Percentiles rank a stretch among this genome's conserved stretches.
These are phyloP conservation scores for Phylloporus scabripes DNA, from an alignment of 768 basidiomycete genomes.

Conservation along the genomic window DNA sequence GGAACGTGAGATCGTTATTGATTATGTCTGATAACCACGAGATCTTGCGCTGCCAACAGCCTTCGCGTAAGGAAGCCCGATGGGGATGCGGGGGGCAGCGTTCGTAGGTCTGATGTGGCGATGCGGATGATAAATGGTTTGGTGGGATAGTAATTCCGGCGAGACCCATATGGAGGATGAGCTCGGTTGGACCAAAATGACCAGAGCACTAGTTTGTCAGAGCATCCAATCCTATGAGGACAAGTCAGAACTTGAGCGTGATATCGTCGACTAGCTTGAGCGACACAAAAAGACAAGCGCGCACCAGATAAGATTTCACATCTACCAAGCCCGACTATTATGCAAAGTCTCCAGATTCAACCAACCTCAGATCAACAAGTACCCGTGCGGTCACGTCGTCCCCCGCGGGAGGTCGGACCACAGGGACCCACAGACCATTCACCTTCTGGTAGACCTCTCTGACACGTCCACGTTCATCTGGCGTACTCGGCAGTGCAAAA, in stretches of 20 bases:
- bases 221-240: too few species aligned
- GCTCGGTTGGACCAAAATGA: too few species aligned
- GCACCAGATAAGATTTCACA: background rate
- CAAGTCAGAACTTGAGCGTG: background rate
- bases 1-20: too few species aligned
- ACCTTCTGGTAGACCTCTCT: constrained; percentile 37
- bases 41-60: too few species aligned
- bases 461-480: constrained; percentile 24
- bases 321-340: constrained; percentile 2
- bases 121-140: too few species aligned
- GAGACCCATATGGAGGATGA: too few species aligned
- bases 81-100: too few species aligned
- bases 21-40: too few species aligned
- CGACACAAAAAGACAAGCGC: background rate
- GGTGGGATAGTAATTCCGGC: too few species aligned
- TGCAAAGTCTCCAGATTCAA: constrained; percentile 26
- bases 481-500: constrained; percentile 29
- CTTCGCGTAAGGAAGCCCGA: too few species aligned
- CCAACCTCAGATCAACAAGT: constrained; percentile 28
- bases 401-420: constrained; percentile 32
- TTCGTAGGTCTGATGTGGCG: too few species aligned
- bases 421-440: constrained; percentile 33
- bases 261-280: background rate
- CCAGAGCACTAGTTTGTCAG: too few species aligned
- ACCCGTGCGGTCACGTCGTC: constrained; percentile 31